Conservation (phyloP, 78 protist genomes). For the Diacronema lutheri region DNA sequence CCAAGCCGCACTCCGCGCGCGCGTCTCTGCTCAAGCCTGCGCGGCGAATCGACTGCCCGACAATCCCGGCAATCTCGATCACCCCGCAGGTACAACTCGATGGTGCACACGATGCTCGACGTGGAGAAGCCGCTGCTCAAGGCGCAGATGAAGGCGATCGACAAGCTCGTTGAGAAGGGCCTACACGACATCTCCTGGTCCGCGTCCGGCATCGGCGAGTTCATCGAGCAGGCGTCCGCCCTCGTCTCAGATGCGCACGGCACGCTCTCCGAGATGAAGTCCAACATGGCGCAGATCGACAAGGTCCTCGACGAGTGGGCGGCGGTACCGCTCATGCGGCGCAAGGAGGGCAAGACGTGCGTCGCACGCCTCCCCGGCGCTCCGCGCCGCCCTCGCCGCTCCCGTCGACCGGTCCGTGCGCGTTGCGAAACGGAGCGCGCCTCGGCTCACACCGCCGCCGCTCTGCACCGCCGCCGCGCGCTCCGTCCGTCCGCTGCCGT, state of each 20-base stretch:
- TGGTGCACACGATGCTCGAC: slow-evolving; percentile 33
- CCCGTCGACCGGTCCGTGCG: no score
- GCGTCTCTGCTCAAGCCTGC: no score
- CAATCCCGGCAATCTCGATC: no score
- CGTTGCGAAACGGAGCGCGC: no score
- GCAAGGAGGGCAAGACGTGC: slow-evolving; percentile 10
- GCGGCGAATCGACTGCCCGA: no score
- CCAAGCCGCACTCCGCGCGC: no score
- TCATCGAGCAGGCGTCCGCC: slow-evolving; percentile 18
- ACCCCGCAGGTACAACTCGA: slow-evolving; percentile 65
- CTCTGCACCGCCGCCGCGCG: no score
- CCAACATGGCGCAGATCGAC: neutral
- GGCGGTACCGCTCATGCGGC: neutral
- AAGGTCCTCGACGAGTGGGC: slow-evolving; percentile 19
- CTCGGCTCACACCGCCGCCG: no score
- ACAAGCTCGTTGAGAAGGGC: slow-evolving; percentile 48
- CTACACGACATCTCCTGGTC: neutral
- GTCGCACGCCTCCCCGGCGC: no score
- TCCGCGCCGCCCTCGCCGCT: no score
- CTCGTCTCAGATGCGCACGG: slow-evolving; percentile 1
- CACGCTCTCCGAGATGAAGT: neutral
- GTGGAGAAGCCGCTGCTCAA: slow-evolving; percentile 75
- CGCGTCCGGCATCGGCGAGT: slow-evolving; percentile 38
- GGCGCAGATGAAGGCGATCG: slow-evolving; percentile 44
- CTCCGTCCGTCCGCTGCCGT: no score